A percentile compares a stretch with the other conserved stretches of the same genome.
Conservation (phyloP, 345 rosid genomes). For the Crucihimalaya himalaica region DNA sequence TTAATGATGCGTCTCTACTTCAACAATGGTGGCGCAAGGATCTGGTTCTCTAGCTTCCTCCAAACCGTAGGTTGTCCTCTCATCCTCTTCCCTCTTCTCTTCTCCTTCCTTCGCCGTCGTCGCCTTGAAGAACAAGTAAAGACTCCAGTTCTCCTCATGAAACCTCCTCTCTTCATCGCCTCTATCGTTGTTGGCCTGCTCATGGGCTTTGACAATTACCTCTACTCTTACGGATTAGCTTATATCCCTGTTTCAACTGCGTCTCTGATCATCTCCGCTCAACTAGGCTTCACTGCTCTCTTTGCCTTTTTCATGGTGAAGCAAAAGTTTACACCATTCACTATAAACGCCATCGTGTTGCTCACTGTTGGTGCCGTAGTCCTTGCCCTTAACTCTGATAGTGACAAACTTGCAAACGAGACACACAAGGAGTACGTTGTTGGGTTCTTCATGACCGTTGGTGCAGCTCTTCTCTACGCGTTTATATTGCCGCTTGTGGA, state of each 20-base stretch:
- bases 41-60: constrained; percentile 74
- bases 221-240: constrained; percentile 66
- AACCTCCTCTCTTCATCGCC: constrained; percentile 42
- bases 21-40: constrained; percentile 59
- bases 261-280: constrained; percentile 57
- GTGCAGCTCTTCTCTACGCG: constrained; percentile 57
- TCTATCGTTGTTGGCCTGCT: constrained; percentile 52
- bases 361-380: constrained; percentile 60
- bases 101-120: constrained; percentile 47
- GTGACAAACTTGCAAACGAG: constrained; percentile 53
- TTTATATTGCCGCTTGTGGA: constrained; percentile 69
- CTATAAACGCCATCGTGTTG: constrained; percentile 59
- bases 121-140: neutral
- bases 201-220: constrained; percentile 62
- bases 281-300: constrained; percentile 66
- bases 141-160: constrained; percentile 40
- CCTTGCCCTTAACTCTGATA: constrained; percentile 48
- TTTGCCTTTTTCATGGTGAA: constrained; percentile 68
- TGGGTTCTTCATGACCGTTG: constrained; percentile 60
- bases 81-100: constrained; percentile 48
- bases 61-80: constrained; percentile 53
- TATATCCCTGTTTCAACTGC: constrained; percentile 74
- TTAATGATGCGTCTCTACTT: constrained; percentile 68
- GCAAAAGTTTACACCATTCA: constrained; percentile 58
- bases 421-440: constrained; percentile 44